Evolutionary conservation across 1,284 basidiomycete species (phyloP), one percentile per base, ranked within the genome.

Genomic region (Melampsora americana): DNA sequence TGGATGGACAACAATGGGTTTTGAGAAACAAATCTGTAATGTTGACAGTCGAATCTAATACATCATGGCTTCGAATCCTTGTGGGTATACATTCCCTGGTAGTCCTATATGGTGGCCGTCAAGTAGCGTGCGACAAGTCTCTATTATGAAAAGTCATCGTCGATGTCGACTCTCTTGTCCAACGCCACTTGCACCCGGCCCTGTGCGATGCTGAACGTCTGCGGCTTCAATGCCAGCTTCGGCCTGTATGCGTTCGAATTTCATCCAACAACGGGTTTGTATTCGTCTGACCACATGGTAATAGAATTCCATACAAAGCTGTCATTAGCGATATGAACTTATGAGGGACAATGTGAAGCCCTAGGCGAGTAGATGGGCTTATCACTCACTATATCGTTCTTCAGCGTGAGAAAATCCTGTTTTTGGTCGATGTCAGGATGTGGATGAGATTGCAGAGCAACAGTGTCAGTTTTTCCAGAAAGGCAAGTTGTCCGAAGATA

Each of bases 211-310:
- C 39, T 66, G 85, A 84, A 92, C 90, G 78, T 93, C 93, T 9
- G 91, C 90, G 72, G 92, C 90, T 77, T 95, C 92, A 70, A 95
- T 83, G 1, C 92, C 93, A 0, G 93, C 92, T 79, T 93, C 92
- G 18, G 87, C 87, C 70, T 94, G 84, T 68, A 95, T 94, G 74
- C 87, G 89, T 81, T 93, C 92, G n/a, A 6, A 95, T 90, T 83
- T 93, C 90, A 78, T 89, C 85, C 26, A 93, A 82, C 6, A 91
- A 85, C 0, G 92, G n/a, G 92, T 79, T 92, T 91, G 81, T 94
- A 94, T 67, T 85, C 85, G 4, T 35, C 71, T 73, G 14, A 6
- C n/a, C 20, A 35, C 42, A 68, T 26, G 56, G 20, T 5, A 53
- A 53, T 5, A 59, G 5, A 7, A 23, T 12, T 20, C 23, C 20